Conservation (phyloP, 1,284 basidiomycete genomes). For the Rhodotorula sp. region DNA sequence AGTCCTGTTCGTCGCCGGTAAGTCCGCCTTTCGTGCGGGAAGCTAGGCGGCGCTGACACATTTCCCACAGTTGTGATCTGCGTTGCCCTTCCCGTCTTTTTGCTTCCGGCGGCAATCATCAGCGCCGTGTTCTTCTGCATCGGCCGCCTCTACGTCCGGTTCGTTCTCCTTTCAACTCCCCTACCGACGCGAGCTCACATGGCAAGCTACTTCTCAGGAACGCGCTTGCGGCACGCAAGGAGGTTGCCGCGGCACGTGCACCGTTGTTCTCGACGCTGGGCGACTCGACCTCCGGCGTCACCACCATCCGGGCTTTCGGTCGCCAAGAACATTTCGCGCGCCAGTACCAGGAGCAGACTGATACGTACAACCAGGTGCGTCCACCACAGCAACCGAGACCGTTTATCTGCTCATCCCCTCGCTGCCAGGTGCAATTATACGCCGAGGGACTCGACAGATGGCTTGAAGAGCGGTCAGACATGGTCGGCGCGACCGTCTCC, state of each 20-base stretch:
- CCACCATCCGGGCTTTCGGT: slow-evolving; percentile 76
- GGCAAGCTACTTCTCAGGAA: slow-evolving; percentile 2
- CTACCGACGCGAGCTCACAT: not conserved
- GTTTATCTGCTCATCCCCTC: no score
- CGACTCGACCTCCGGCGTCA: slow-evolving; percentile 76
- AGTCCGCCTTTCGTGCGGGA: not conserved
- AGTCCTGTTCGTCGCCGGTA: slow-evolving; percentile 33
- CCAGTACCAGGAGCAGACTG: slow-evolving; percentile 28
- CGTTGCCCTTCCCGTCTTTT: slow-evolving; percentile 50
- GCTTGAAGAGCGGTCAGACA: slow-evolving; percentile 34
- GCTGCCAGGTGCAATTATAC: slow-evolving; percentile 28
- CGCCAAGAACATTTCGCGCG: slow-evolving; percentile 49
- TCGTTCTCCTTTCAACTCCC: not conserved
- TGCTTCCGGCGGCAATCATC: slow-evolving; percentile 36
- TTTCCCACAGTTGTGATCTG: slow-evolving; percentile 54
- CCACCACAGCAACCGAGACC: no score
- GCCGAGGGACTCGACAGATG: slow-evolving; percentile 33
- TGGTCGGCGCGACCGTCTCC: slow-evolving; percentile 31
- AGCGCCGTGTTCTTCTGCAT: slow-evolving; percentile 35
- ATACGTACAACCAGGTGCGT: slow-evolving; percentile 33
- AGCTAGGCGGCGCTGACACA: no score
- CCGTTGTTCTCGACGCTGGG: slow-evolving; percentile 76
- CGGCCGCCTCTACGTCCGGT: slow-evolving; percentile 32
- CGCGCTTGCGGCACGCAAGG: slow-evolving; percentile 33
- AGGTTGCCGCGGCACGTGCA: slow-evolving; percentile 77